Percentiles rank a stretch among this genome's conserved stretches.
Evolutionary conservation across 2,329 filamentous ascomycete genomes (phyloP).

Genomic region (Metarhizium guizhouense): DNA sequence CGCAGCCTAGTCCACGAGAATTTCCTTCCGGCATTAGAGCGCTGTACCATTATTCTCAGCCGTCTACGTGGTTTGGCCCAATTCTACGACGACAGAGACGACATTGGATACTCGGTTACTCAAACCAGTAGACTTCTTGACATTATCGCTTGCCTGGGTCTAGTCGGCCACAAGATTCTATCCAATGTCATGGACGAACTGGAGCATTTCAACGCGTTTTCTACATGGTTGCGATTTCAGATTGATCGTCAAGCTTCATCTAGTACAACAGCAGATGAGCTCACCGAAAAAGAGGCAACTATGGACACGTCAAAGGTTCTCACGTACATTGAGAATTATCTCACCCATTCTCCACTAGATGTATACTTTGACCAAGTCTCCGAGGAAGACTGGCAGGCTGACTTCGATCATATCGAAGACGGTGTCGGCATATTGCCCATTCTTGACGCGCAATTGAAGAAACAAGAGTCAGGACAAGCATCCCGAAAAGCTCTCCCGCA

Average conservation of each 20-base stretch:
- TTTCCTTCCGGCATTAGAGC: constrained; percentile 78
- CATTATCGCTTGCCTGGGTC: constrained; percentile 62
- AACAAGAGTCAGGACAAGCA: constrained; percentile 34
- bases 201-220: constrained; percentile 68
- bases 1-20: constrained; percentile 76
- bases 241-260: constrained; percentile 66
- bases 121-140: constrained; percentile 60
- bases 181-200: constrained; percentile 67
- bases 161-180: constrained; percentile 67
- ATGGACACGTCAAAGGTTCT: constrained; percentile 67
- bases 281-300: constrained; percentile 66
- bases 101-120: constrained; percentile 55
- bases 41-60: constrained; percentile 71
- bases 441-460: constrained; percentile 39
- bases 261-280: constrained; percentile 57
- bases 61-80: constrained; percentile 75
- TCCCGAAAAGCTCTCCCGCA: constrained; percentile 46
- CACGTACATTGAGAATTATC: constrained; percentile 65
- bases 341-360: constrained; percentile 57
- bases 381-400: constrained; percentile 40
- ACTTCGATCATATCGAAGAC: constrained; percentile 34
- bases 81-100: constrained; percentile 60
- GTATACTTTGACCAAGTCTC: constrained; percentile 47
- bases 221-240: constrained; percentile 72
- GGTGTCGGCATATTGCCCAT: constrained; percentile 37